These are phyloP conservation scores for Pseudognaphalium luteoalbum DNA, from an alignment of 129 eudicot genomes.

Conservation along the genomic window DNA sequence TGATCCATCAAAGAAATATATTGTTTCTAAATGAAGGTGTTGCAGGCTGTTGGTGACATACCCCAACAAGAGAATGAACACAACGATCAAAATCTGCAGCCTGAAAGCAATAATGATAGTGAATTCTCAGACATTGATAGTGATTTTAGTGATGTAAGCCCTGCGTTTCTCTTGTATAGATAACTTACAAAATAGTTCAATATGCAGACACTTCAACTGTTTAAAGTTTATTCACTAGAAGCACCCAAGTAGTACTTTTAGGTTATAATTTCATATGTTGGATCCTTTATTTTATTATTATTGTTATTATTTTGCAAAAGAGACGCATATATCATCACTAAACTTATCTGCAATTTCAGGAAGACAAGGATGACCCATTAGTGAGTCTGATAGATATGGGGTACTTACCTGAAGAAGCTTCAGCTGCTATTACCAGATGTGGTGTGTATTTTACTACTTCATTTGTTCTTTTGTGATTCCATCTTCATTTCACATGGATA, in stretches of 20 bases:
- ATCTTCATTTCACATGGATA: background rate
- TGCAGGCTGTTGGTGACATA: conserved; percentile 24
- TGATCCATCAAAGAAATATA: conserved; percentile 9
- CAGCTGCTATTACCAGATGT: conserved; percentile 41
- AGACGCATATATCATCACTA: background rate
- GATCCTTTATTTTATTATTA: background rate
- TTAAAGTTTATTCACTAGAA: background rate
- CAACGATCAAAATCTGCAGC: conserved; percentile 10
- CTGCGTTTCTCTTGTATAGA: background rate
- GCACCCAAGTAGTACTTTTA: background rate
- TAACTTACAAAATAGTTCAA: conserved; percentile 6
- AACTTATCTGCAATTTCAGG: conserved; percentile 26
- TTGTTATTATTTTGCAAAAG: background rate
- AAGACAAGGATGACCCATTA: conserved; percentile 30
- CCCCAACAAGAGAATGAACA: conserved; percentile 16
- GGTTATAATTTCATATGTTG: background rate
- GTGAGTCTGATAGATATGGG: conserved; percentile 44
- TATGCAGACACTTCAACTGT: background rate
- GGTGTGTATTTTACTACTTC: conserved; percentile 25
- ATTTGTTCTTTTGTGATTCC: background rate
- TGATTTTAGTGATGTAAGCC: conserved; percentile 31
- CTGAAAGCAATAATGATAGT: background rate
- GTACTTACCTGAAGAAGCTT: conserved; percentile 35
- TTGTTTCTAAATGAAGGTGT: conserved; percentile 16
- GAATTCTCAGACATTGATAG: conserved; percentile 22